Evolutionary conservation across 129 eudicot genomes (phyloP).

Genomic region (Pittosporum tobira): DNA sequence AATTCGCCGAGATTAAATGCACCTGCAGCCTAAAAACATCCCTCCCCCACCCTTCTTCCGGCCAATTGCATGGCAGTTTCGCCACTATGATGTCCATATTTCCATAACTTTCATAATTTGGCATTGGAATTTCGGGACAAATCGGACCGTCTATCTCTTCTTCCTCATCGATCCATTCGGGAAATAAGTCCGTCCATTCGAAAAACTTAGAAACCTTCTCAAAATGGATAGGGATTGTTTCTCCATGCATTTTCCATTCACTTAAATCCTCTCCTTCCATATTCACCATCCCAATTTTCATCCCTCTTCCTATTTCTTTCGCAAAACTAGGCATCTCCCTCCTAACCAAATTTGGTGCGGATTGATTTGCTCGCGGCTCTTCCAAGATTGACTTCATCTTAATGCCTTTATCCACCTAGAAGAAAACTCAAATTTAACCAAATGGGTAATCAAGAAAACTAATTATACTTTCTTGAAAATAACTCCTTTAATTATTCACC

Average conservation of each 20-base stretch:
- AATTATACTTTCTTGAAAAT: neutral
- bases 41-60: constrained; percentile 63
- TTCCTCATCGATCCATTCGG: constrained; percentile 97
- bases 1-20: constrained; percentile 60
- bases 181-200: constrained; percentile 75
- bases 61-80: constrained; percentile 55
- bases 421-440: neutral
- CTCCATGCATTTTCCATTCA: constrained; percentile 55
- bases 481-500: too few relatives aligned
- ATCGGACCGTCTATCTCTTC: constrained; percentile 58
- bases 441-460: neutral
- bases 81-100: constrained; percentile 69
- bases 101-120: constrained; percentile 34
- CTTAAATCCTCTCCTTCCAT: constrained; percentile 72
- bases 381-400: constrained; percentile 58
- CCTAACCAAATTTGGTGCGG: constrained; percentile 27
- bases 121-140: constrained; percentile 88
- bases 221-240: constrained; percentile 29
- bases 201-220: constrained; percentile 46
- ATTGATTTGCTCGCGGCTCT: constrained; percentile 13
- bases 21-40: constrained; percentile 72
- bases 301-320: constrained; percentile 24
- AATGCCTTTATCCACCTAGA: constrained; percentile 37
- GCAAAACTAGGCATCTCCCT: constrained; percentile 44
- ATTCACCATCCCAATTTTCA: constrained; percentile 63